Conservation (phyloP, 441 rosid species). For the Francoa sonchifolia region DNA sequence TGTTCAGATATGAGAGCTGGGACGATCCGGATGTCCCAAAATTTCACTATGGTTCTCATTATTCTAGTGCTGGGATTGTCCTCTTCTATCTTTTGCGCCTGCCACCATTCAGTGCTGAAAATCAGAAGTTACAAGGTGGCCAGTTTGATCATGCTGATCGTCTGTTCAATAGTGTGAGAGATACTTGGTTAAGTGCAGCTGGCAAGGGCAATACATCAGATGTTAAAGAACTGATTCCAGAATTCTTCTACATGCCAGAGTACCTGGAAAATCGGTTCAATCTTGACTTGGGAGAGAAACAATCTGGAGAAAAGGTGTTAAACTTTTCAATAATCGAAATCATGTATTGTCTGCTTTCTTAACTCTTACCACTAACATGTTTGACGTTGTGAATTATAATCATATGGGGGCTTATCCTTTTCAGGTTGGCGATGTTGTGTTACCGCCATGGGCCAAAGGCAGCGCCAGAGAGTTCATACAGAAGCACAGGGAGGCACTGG, state of each 20-base stretch:
- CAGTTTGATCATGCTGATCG: constrained; percentile 99
- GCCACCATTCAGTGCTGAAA: constrained; percentile 96
- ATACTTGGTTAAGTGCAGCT: constrained; percentile 99
- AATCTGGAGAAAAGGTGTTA: constrained; percentile 95
- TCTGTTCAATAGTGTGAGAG: constrained; percentile 85
- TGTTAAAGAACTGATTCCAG: constrained; percentile 98
- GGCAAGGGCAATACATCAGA: constrained; percentile 99
- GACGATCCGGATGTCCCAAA: constrained; percentile 99
- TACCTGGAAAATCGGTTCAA: constrained; percentile 78
- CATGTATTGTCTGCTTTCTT: neutral
- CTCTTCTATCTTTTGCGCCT: constrained; percentile 97
- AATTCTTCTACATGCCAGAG: constrained; percentile 98
- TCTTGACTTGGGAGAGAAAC: constrained; percentile 96
- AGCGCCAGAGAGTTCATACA: constrained; percentile 84
- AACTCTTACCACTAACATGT: neutral
- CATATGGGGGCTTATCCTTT: constrained; percentile 8
- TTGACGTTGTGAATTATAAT: neutral
- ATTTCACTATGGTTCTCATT: constrained; percentile 98
- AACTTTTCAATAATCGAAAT: neutral
- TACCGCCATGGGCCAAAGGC: constrained; percentile 99
- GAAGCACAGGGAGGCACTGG: constrained; percentile 96
- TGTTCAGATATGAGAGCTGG: constrained; percentile 97
- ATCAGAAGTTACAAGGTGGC: constrained; percentile 99
- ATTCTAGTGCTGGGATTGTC: no score
- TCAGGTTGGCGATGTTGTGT: constrained; percentile 84